phyloP scores from a whole-genome alignment of 306 rosid genomes.

The Spatholobus suberectus region DNA sequence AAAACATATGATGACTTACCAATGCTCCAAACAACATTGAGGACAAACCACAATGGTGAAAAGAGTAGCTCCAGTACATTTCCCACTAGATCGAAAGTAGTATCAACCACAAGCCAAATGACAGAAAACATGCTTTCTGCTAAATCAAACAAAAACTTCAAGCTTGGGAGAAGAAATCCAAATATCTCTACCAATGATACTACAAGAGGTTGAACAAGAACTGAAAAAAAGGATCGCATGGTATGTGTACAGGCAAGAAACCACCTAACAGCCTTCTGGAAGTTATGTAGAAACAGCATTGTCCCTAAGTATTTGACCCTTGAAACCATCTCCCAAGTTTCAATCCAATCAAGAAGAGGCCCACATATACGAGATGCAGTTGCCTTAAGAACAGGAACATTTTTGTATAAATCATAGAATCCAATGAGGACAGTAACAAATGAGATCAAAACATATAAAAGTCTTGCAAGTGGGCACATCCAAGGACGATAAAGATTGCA shows the following conservation, averaged over 20 bases:
- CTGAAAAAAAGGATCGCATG: constrained; percentile 64
- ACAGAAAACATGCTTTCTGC: constrained; percentile 62
- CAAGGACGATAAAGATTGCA: constrained; percentile 95
- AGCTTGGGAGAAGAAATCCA: constrained; percentile 73
- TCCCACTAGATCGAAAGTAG: constrained; percentile 57
- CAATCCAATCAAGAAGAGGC: constrained; percentile 96
- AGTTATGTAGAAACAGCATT: constrained; percentile 89
- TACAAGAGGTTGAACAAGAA: constrained; percentile 74
- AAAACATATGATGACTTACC: constrained; percentile 65
- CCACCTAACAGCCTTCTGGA: constrained; percentile 85
- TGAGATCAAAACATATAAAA: constrained; percentile 78
- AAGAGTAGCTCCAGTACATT: constrained; percentile 68
- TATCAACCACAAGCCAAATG: constrained; percentile 62
- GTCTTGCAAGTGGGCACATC: constrained; percentile 96
- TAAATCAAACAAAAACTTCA: constrained; percentile 53
- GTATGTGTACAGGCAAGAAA: constrained; percentile 66
- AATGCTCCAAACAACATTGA: constrained; percentile 62
- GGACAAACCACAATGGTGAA: constrained; percentile 67
- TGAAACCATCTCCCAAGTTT: constrained; percentile 95
- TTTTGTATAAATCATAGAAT: constrained; percentile 92
- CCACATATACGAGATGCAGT: constrained; percentile 91
- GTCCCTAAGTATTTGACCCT: constrained; percentile 96
- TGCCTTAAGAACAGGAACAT: constrained; percentile 94
- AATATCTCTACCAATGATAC: constrained; percentile 61
- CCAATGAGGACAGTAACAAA: constrained; percentile 91